Conservation (phyloP, 208 protist species). For the Herpetomonas tarakana region DNA sequence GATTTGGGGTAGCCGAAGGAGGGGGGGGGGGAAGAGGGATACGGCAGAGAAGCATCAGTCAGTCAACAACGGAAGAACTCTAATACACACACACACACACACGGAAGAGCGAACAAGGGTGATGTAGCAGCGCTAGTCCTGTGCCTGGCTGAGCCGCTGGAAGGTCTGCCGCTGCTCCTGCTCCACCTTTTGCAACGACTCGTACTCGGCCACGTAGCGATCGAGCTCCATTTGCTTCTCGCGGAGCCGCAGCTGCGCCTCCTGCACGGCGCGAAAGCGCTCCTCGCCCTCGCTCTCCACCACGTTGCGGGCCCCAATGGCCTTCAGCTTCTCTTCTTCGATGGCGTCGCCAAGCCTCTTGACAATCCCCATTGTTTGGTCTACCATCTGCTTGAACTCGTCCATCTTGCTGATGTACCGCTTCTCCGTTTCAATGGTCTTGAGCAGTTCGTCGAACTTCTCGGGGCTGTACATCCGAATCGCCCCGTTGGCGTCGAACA, state of each 20-base stretch:
- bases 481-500: constrained; percentile 87
- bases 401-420: constrained; percentile 82
- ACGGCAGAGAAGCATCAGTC: not conserved
- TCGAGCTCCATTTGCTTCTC: constrained; percentile 90
- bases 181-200: constrained; percentile 79
- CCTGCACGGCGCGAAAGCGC: constrained; percentile 63
- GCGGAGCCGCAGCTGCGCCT: constrained; percentile 79
- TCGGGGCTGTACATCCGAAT: constrained; percentile 91
- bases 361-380: constrained; percentile 81
- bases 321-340: constrained; percentile 83
- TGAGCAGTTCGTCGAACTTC: constrained; percentile 83
- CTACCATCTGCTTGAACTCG: constrained; percentile 76
- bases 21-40: not conserved
- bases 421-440: constrained; percentile 65
- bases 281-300: constrained; percentile 90
- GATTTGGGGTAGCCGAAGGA: not conserved
- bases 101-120: not conserved
- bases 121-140: constrained; percentile 22
- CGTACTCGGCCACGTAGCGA: constrained; percentile 86
- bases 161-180: constrained; percentile 81
- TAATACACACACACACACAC: no score
- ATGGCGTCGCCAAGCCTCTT: constrained; percentile 74
- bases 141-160: constrained; percentile 69
- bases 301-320: constrained; percentile 81
- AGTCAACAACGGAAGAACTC: no score